Evolutionary conservation across 2,329 filamentous ascomycete genomes (phyloP).

Genomic region (Tolypocladium album): DNA sequence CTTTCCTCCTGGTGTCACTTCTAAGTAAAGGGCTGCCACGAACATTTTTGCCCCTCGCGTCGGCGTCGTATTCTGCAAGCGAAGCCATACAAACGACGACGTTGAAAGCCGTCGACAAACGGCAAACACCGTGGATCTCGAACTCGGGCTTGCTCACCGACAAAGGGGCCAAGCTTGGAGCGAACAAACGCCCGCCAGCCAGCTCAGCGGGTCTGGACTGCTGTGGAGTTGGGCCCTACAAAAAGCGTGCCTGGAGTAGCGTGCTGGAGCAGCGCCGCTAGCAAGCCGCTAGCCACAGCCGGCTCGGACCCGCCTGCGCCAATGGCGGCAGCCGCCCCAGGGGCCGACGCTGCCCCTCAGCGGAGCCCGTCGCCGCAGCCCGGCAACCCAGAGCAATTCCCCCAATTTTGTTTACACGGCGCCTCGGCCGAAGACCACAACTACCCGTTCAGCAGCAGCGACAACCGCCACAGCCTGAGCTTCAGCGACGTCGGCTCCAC

Average conservation of each 20-base stretch:
- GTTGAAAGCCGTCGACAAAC: neutral
- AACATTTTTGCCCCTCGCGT: neutral
- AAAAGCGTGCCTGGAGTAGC: neutral
- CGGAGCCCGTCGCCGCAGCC: constrained; percentile 18
- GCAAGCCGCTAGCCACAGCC: neutral
- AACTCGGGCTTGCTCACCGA: neutral
- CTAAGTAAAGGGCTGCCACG: neutral
- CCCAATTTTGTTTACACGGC: constrained; percentile 32
- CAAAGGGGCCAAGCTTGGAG: neutral
- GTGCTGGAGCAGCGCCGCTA: neutral
- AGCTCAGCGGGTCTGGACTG: neutral
- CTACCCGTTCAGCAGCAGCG: neutral
- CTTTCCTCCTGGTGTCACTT: neutral
- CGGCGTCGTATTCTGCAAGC: neutral
- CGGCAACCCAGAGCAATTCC: constrained; percentile 28
- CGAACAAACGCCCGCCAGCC: neutral
- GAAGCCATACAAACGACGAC: neutral
- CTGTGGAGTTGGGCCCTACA: too few relatives aligned
- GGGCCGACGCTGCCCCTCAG: constrained; percentile 3
- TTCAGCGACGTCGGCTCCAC: neutral
- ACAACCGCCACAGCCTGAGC: neutral
- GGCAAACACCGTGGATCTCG: neutral
- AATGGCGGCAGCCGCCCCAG: constrained; percentile 5
- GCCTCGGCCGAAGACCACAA: constrained; percentile 7
- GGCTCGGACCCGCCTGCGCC: neutral